Evolutionary conservation across 805 yeast genomes (phyloP).

Genomic region (Wickerhamomyces silvicola): DNA sequence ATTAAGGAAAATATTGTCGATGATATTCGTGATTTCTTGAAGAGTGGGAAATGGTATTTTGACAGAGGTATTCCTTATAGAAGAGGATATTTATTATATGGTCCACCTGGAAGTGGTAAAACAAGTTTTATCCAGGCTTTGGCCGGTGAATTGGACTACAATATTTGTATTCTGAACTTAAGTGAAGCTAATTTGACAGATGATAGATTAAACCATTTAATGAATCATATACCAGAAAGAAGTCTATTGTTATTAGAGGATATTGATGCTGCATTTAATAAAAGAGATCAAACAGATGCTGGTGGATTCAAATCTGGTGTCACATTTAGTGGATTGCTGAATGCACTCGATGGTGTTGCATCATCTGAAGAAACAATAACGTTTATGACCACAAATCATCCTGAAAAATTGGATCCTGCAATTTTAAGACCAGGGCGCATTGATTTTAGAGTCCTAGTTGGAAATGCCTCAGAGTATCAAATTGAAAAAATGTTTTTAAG

Average conservation of each 20-base stretch:
- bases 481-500: slow-evolving; percentile 78
- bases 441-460: slow-evolving; percentile 75
- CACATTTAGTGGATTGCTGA: slow-evolving; percentile 88
- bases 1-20: slow-evolving; percentile 55
- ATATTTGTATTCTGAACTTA: slow-evolving; percentile 86
- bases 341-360: slow-evolving; percentile 95
- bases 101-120: slow-evolving; percentile 98
- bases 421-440: slow-evolving; percentile 91
- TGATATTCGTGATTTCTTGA: slow-evolving; percentile 78
- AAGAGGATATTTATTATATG: slow-evolving; percentile 87
- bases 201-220: slow-evolving; percentile 86
- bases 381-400: slow-evolving; percentile 98
- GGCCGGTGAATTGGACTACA: slow-evolving; percentile 94
- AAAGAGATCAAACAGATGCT: slow-evolving; percentile 69
- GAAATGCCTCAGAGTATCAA: slow-evolving; percentile 83
- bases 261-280: slow-evolving; percentile 91
- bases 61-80: slow-evolving; percentile 97
- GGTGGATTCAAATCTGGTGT: slow-evolving; percentile 82
- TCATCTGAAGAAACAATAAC: slow-evolving; percentile 95
- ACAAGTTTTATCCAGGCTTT: slow-evolving; percentile 93
- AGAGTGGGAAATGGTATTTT: slow-evolving; percentile 84
- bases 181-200: slow-evolving; percentile 91
- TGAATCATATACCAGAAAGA: slow-evolving; percentile 93
- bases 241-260: slow-evolving; percentile 84
- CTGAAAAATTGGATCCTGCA: slow-evolving; percentile 90